These are phyloP conservation scores for Arthrobotrys musiformis DNA, from an alignment of 2,329 filamentous ascomycete species.

Conservation along the genomic window DNA sequence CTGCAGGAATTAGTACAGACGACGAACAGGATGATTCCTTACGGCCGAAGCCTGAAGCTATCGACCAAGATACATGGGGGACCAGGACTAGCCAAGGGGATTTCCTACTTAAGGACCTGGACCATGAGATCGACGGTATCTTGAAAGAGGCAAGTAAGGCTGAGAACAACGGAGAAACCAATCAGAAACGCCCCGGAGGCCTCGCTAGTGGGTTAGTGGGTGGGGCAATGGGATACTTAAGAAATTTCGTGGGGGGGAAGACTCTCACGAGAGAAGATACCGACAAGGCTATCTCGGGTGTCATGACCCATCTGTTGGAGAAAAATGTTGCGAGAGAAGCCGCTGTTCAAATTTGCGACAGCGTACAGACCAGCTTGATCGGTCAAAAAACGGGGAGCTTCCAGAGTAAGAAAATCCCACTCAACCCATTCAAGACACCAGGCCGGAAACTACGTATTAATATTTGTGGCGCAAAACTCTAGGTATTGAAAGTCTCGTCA, in stretches of 20 bases:
- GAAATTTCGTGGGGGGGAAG: conserved; percentile 95
- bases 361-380: conserved; percentile 87
- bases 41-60: conserved; percentile 73
- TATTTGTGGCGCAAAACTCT: not conserved
- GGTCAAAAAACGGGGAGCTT: conserved; percentile 93
- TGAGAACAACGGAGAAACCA: conserved; percentile 66
- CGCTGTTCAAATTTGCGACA: conserved; percentile 87
- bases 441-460: conserved; percentile 54
- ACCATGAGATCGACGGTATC: conserved; percentile 91
- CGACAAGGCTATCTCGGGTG: conserved; percentile 89
- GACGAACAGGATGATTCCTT: conserved; percentile 67
- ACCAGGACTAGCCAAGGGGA: conserved; percentile 85
- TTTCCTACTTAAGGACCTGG: conserved; percentile 91
- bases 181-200: conserved; percentile 79
- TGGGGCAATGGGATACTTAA: conserved; percentile 75
- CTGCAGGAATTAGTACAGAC: conserved; percentile 69
- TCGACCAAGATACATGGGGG: conserved; percentile 85
- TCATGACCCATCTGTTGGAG: conserved; percentile 92
- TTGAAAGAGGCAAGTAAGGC: conserved; percentile 80
- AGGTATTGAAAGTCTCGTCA: conserved; percentile 82
- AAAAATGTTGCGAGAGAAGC: conserved; percentile 98
- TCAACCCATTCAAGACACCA: not conserved
- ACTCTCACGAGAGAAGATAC: conserved; percentile 88
- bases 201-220: conserved; percentile 74
- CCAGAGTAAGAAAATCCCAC: conserved; percentile 69